Conservation (phyloP, 257 asterid species). For the Nicotiana noctiflora region DNA sequence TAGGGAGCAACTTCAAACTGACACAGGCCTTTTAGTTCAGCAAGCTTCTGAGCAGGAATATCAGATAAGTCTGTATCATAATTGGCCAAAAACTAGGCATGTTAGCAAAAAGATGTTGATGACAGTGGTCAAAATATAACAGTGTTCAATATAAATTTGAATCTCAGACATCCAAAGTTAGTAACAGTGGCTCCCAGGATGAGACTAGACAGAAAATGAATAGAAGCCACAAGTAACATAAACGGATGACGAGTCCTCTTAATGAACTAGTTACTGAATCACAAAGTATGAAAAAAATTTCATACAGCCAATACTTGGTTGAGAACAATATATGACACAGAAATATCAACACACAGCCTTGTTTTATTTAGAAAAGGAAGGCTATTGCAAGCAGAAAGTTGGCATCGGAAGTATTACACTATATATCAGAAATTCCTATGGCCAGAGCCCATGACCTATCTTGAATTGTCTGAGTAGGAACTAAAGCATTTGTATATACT, state of each 20-base stretch:
- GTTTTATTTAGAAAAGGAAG: not conserved
- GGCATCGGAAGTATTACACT: not conserved
- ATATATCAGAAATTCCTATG: not conserved
- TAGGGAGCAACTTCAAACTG: constrained; percentile 71
- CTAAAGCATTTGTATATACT: not conserved
- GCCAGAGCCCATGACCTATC: not conserved
- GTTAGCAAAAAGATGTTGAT: not conserved
- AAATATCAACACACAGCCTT: not conserved
- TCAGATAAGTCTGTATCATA: constrained; percentile 62
- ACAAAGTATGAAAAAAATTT: not conserved
- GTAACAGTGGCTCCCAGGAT: not conserved
- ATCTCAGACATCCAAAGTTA: not conserved
- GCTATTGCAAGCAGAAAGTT: not conserved
- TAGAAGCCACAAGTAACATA: not conserved
- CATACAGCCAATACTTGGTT: not conserved
- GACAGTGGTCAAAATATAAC: not conserved
- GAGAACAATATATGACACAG: not conserved
- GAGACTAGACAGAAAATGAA: not conserved
- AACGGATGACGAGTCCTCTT: not conserved
- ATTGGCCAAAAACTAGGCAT: not conserved
- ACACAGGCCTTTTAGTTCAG: constrained; percentile 58
- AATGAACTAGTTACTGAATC: not conserved
- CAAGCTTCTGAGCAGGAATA: constrained; percentile 58
- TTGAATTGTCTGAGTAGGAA: not conserved
- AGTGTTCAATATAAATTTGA: not conserved